Evolutionary conservation across 805 yeast genomes (phyloP).

Genomic region (Candida pseudofarinosa): DNA sequence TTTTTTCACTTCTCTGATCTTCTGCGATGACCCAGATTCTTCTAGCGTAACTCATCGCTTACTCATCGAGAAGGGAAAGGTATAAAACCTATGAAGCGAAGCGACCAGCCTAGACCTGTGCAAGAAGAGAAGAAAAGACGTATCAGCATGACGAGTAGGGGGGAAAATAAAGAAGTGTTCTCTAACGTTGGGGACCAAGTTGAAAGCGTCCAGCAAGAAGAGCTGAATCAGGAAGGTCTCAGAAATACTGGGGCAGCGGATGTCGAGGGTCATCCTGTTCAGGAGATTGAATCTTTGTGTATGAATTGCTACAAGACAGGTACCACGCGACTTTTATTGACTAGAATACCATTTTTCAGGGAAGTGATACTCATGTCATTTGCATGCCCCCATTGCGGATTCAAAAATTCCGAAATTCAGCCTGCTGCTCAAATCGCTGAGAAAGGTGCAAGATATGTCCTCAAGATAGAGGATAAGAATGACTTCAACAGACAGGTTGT

Average conservation of each 20-base stretch:
- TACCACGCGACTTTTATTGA: slow-evolving; percentile 73
- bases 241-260: slow-evolving; percentile 73
- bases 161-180: slow-evolving; percentile 14
- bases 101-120: slow-evolving; percentile 9
- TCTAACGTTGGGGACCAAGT: slow-evolving; percentile 40
- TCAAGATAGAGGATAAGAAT: slow-evolving; percentile 60
- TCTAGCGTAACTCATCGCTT: background rate
- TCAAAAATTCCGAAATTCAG: slow-evolving; percentile 88
- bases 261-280: slow-evolving; percentile 89
- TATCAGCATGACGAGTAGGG: slow-evolving; percentile 1
- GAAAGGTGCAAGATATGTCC: slow-evolving; percentile 71
- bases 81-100: slow-evolving; percentile 15
- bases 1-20: background rate
- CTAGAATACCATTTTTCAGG: slow-evolving; percentile 86
- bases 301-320: slow-evolving; percentile 94
- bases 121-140: slow-evolving; percentile 9
- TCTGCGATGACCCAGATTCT: background rate
- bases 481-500: slow-evolving; percentile 91
- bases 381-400: slow-evolving; percentile 91
- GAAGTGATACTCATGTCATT: slow-evolving; percentile 93
- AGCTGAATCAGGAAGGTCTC: slow-evolving; percentile 22
- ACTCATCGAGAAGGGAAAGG: background rate
- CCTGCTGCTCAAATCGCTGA: slow-evolving; percentile 92
- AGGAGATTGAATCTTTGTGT: slow-evolving; percentile 90
- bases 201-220: slow-evolving; percentile 19